Percentiles rank a stretch among this genome's conserved stretches.
These are phyloP conservation scores for Diaporthe capsici DNA, from an alignment of 2,329 filamentous ascomycete genomes.

Conservation along the genomic window DNA sequence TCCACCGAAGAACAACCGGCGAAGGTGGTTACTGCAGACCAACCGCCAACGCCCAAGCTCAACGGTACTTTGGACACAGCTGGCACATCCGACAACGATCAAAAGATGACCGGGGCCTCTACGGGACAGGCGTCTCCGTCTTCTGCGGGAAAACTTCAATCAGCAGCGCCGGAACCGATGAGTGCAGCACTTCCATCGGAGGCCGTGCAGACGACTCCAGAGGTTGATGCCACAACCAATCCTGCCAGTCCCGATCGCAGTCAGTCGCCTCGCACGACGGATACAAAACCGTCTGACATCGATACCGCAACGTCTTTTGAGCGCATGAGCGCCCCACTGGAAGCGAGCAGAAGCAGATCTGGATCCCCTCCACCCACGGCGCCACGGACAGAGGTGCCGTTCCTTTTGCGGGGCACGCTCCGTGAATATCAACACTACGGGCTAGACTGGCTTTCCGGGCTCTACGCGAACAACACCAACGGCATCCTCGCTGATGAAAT, in stretches of 20 bases:
- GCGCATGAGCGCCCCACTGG: conserved; percentile 51
- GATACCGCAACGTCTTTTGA: conserved; percentile 58
- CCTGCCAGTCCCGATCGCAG: conserved; percentile 60
- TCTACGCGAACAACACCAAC: conserved; percentile 94
- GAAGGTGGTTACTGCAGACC: not conserved
- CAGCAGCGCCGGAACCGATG: conserved; percentile 47
- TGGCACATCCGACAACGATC: conserved; percentile 46
- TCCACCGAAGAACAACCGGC: not conserved
- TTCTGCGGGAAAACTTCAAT: not conserved
- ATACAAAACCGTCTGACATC: conserved; percentile 65
- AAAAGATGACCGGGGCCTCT: not conserved
- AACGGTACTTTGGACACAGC: not conserved
- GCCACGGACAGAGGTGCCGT: conserved; percentile 81
- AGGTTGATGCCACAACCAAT: conserved; percentile 60
- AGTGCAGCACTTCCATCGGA: conserved; percentile 44
- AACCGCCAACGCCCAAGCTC: not conserved
- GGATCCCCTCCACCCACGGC: conserved; percentile 51
- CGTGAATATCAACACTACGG: conserved; percentile 97
- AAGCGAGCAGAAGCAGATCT: conserved; percentile 50
- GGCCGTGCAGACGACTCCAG: conserved; percentile 55
- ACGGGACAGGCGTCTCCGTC: not conserved
- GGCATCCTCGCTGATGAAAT: conserved; percentile 98
- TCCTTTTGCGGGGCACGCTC: conserved; percentile 87
- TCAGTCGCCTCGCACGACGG: conserved; percentile 63
- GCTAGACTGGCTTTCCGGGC: conserved; percentile 94